Evolutionary conservation across 2,329 filamentous ascomycete species (phyloP).

Genomic region (Venturia oleaginea): DNA sequence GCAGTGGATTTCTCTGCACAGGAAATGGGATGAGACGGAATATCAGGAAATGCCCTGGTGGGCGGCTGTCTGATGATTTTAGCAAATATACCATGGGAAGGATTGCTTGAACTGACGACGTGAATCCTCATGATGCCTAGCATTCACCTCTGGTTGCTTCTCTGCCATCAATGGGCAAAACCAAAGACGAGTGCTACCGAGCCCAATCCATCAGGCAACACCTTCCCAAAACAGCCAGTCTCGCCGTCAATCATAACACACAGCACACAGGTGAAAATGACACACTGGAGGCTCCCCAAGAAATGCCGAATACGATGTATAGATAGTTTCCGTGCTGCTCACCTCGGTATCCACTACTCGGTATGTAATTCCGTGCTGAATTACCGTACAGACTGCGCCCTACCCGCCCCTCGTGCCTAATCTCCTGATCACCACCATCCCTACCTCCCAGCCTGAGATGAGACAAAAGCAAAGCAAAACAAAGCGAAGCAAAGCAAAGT

Average conservation of each 20-base stretch:
- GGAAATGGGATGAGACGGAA: neutral
- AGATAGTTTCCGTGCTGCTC: neutral
- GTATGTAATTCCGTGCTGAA: neutral
- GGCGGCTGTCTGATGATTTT: neutral
- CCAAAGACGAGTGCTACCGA: no score
- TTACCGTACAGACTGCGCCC: neutral
- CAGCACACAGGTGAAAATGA: neutral
- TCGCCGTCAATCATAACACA: neutral
- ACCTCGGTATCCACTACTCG: neutral
- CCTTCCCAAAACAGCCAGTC: neutral
- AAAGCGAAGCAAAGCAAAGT: neutral
- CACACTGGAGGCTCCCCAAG: no score
- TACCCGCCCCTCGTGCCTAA: neutral
- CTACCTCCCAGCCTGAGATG: neutral
- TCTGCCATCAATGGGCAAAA: no score
- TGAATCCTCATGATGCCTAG: no score
- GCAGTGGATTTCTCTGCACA: neutral
- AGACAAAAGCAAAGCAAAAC: neutral
- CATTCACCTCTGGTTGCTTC: no score
- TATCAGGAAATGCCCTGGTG: neutral
- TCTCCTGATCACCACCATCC: neutral
- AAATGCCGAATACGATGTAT: neutral
- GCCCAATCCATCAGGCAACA: no score
- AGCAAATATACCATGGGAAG: neutral
- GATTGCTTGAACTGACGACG: neutral